Evolutionary conservation across 2,329 filamentous ascomycete genomes (phyloP).

Genomic region (Byssochlamys sp.): DNA sequence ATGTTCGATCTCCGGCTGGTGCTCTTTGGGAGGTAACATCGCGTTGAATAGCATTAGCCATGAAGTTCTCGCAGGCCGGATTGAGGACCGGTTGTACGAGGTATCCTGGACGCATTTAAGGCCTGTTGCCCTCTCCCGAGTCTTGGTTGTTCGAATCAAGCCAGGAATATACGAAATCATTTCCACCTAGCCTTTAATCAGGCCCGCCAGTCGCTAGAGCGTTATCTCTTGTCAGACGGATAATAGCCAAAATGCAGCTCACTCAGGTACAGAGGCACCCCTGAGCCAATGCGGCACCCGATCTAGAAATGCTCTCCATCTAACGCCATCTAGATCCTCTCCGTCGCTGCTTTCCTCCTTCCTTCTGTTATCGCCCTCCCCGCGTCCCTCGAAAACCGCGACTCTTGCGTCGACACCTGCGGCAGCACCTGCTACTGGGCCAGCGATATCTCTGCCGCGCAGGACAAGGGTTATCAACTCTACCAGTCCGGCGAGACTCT

Average conservation of each 20-base stretch:
- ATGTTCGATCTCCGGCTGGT: background rate
- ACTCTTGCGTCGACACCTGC: conserved; percentile 42
- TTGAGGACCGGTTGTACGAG: background rate
- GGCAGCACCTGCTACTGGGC: conserved; percentile 46
- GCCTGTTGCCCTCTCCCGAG: background rate
- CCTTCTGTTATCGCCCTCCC: background rate
- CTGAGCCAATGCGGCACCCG: background rate
- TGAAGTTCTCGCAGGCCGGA: background rate
- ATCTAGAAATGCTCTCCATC: background rate
- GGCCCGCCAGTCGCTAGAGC: background rate
- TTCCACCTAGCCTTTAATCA: background rate
- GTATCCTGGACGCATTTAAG: background rate
- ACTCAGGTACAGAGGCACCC: background rate
- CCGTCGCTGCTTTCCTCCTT: background rate
- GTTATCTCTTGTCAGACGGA: background rate
- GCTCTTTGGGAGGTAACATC: background rate
- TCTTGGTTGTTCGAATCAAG: background rate
- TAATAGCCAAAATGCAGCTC: background rate
- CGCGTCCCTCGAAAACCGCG: background rate
- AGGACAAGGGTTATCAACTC: conserved; percentile 44
- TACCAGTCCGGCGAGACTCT: conserved; percentile 28
- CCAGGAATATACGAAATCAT: background rate
- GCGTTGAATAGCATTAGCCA: background rate
- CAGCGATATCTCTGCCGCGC: conserved; percentile 41
- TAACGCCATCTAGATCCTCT: background rate